Percentiles rank a stretch among this genome's conserved stretches.
These are phyloP conservation scores for Pseudocercospora musae DNA, from an alignment of 2,329 filamentous ascomycete species.

Conservation along the genomic window DNA sequence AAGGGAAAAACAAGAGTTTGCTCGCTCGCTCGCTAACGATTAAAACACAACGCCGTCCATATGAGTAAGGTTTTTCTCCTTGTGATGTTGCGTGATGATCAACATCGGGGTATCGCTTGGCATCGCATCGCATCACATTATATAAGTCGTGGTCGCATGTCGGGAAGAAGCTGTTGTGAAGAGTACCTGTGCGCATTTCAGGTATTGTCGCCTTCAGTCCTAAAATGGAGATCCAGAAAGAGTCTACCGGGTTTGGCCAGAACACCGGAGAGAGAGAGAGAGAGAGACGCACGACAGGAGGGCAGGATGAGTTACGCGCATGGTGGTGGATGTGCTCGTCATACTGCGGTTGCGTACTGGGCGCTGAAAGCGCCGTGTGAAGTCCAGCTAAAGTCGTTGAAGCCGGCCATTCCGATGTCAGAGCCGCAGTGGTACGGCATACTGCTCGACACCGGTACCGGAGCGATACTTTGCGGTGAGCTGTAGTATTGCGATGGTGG, in stretches of 20 bases:
- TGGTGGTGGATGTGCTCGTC: constrained; percentile 62
- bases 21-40: constrained; percentile 26
- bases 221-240: constrained; percentile 15
- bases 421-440: constrained; percentile 79
- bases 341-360: constrained; percentile 74
- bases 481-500: constrained; percentile 65
- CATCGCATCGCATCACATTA: constrained; percentile 41
- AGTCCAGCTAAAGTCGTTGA: constrained; percentile 80
- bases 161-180: constrained; percentile 21
- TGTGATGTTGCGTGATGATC: constrained; percentile 38
- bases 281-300: constrained; percentile 20
- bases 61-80: constrained; percentile 46
- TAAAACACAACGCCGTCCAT: constrained; percentile 50
- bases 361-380: constrained; percentile 72
- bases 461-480: constrained; percentile 69
- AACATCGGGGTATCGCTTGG: constrained; percentile 39
- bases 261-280: constrained; percentile 37
- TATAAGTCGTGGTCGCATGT: constrained; percentile 40
- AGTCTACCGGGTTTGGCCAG: constrained; percentile 41
- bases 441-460: constrained; percentile 82
- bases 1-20: constrained; percentile 15
- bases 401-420: constrained; percentile 58
- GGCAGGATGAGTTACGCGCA: constrained; percentile 37
- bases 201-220: constrained; percentile 27
- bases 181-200: constrained; percentile 38